A percentile compares a stretch with the other conserved stretches of the same genome.
These are phyloP conservation scores for Simmondsia chinensis DNA, from an alignment of 148 eudicot genomes.

Conservation along the genomic window DNA sequence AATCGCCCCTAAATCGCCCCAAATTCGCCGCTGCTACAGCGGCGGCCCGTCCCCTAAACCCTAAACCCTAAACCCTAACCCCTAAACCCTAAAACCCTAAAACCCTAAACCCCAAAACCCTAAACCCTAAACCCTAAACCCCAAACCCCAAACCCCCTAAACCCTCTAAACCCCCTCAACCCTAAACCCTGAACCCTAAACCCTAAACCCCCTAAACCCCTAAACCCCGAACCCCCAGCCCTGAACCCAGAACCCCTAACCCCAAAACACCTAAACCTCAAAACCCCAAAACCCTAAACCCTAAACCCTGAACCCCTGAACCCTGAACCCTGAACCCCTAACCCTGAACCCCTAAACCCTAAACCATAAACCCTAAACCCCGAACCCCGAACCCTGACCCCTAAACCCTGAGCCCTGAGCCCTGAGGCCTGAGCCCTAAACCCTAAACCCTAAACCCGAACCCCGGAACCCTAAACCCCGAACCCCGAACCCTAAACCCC, in stretches of 20 bases:
- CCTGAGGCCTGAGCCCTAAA: constrained; percentile 3
- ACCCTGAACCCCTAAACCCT: constrained; percentile 8
- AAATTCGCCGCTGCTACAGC: no score
- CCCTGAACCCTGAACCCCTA: constrained; percentile 10
- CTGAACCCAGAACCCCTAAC: constrained; percentile 10
- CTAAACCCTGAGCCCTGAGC: constrained; percentile 3
- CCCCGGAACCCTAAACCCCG: constrained; percentile 4
- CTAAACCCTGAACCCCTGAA: constrained; percentile 3
- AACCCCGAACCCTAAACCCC: no score
- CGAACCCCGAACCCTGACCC: constrained; percentile 5
- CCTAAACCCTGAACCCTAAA: constrained; percentile 12
- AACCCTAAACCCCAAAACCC: constrained; percentile 14
- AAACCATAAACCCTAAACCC: no score
- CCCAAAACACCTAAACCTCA: constrained; percentile 10
- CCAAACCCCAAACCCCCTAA: no score
- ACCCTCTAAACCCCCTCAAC: constrained; percentile 15
- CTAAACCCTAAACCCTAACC: constrained; percentile 13
- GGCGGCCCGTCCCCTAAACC: no score
- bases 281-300: constrained; percentile 11
- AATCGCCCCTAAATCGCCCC: no score
- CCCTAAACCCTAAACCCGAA: constrained; percentile 12
- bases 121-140: constrained; percentile 10
- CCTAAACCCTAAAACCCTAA: constrained; percentile 15
- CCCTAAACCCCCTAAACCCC: constrained; percentile 9
- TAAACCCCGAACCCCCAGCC: no score